Evolutionary conservation across 768 basidiomycete genomes (phyloP), one percentile per base, ranked within the genome.

Genomic region (Floccularia luteovirens): DNA sequence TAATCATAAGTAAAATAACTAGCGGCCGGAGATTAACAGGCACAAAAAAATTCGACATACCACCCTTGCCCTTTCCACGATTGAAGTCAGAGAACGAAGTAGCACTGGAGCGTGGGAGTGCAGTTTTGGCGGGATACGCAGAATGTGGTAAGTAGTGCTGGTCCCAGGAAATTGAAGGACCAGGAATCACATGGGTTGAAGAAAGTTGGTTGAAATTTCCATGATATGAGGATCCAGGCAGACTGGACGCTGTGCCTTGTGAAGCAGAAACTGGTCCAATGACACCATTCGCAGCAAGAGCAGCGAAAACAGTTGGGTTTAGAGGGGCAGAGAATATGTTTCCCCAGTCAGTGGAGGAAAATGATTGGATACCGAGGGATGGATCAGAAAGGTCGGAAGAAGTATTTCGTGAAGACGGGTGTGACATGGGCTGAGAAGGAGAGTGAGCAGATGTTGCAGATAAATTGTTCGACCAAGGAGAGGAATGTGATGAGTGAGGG

Each of bases 301-400:
- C 70, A 28, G 77, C 72, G 49, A 82, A 83, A 24, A 77, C 61
- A 31, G 70, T 54, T 4, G 79, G 76, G 44, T 79, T 70, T 36
- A 84, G 63, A 2, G 84, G 76, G 3, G 72, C 55, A n/a, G 81
- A 64, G 56, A 82, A 82, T 14, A 82, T 38, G 47, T 66, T 61
- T 19, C 57, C 60, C 83, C 83, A 86, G 52, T 70, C 61, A 44
- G 61, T 48, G 43, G 45, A 50, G 24, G 53, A 48, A 34, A 59
- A 53, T 36, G 49, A 44, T 24, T 51, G 51, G n/a, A 51, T 40
- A 39, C 39, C 41, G 24, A 43, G 33, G 35, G 45, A 25, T n/a
- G 24, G 39, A 36, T 42, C 37, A 27, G 28, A 14, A 14, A 23
- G 36, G 24, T 37, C 36, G 27, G 36, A 6, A 13, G 31, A n/a